A percentile compares a stretch with the other conserved stretches of the same genome.
These are phyloP conservation scores for Chlorella sp. DNA, from an alignment of 139 green algal species.

Conservation along the genomic window DNA sequence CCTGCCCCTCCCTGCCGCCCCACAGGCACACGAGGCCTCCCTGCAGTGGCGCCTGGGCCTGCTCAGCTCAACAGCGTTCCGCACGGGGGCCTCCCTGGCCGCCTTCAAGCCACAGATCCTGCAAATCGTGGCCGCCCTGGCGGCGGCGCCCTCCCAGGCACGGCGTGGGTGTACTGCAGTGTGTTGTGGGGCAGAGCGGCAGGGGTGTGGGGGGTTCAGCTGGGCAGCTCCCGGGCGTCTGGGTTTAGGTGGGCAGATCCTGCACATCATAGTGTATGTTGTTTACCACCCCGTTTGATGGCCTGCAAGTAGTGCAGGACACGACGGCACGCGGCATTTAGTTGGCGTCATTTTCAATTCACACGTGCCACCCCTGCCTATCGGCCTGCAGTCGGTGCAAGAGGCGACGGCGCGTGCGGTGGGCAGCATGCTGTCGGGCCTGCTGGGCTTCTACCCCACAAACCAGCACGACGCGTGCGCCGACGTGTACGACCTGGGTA, in stretches of 20 bases:
- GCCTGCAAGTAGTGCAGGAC: too few species aligned
- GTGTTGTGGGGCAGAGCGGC: background rate
- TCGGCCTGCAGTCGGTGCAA: constrained; percentile 38
- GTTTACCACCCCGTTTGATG: too few species aligned
- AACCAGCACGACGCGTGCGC: constrained; percentile 45
- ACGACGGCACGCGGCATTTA: too few species aligned
- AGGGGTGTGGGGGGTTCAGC: background rate
- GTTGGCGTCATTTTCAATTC: too few species aligned
- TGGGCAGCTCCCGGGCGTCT: background rate
- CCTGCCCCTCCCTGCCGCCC: background rate
- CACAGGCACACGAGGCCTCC: constrained; percentile 49
- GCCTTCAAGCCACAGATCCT: constrained; percentile 4
- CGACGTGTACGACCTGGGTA: constrained; percentile 18
- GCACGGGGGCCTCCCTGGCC: constrained; percentile 37
- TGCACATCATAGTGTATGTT: too few species aligned
- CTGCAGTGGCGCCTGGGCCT: constrained; percentile 60
- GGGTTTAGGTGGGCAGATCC: too few species aligned
- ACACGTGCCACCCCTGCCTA: too few species aligned
- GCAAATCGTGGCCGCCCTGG: constrained; percentile 27
- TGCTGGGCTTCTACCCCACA: constrained; percentile 49
- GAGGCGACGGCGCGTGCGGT: constrained; percentile 34
- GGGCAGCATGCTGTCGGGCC: constrained; percentile 27
- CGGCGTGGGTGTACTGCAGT: background rate
- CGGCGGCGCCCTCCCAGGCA: constrained; percentile 43
- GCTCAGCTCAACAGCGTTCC: constrained; percentile 36